These are phyloP conservation scores for Borealophlyctis nickersoniae DNA, from an alignment of 192 early-diverging fungal species.

Conservation along the genomic window DNA sequence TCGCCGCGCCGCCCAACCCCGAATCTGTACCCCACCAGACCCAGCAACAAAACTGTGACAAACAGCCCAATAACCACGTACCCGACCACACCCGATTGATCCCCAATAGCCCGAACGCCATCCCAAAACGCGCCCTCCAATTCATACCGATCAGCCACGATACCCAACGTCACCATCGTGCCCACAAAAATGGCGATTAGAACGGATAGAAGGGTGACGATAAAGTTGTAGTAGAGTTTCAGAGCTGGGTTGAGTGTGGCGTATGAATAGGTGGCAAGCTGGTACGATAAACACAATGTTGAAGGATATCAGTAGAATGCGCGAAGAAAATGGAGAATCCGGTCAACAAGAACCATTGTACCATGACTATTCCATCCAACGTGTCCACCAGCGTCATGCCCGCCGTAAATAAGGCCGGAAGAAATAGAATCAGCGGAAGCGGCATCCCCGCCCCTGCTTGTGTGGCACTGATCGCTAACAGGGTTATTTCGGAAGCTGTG, in stretches of 20 bases:
- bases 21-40: conserved; percentile 2
- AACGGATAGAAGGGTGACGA: conserved; percentile 59
- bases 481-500: conserved; percentile 64
- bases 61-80: conserved; percentile 11
- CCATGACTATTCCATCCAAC: conserved; percentile 67
- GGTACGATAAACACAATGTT: neutral
- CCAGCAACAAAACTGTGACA: neutral
- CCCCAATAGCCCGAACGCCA: conserved; percentile 1
- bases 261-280: conserved; percentile 56
- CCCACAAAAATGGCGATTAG: conserved; percentile 59
- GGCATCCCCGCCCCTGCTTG: conserved; percentile 46
- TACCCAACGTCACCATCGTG: conserved; percentile 47
- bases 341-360: too few species aligned
- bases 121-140: conserved; percentile 18
- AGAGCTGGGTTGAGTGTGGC: conserved; percentile 55
- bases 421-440: conserved; percentile 50
- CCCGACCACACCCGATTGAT: conserved; percentile 10
- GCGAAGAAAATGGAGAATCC: too few species aligned
- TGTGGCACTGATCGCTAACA: conserved; percentile 58
- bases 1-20: neutral
- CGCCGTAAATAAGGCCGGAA: conserved; percentile 62
- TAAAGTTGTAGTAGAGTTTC: conserved; percentile 68
- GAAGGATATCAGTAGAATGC: neutral
- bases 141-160: conserved; percentile 36
- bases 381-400: conserved; percentile 72